Evolutionary conservation across 192 early-diverging fungal species (phyloP).

Genomic region (Oehlia diaphana): DNA sequence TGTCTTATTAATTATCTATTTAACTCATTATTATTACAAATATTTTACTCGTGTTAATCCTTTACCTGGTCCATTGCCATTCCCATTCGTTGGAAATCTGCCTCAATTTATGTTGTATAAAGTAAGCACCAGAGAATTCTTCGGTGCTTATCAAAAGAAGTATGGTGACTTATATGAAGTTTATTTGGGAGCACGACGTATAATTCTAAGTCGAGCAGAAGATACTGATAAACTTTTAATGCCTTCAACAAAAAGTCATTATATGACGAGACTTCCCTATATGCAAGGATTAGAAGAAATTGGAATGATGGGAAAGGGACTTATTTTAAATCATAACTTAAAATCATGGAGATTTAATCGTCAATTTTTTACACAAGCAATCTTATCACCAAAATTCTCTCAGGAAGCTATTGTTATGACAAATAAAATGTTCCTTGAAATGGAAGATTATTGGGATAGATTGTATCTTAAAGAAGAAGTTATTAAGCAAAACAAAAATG

Average conservation of each 20-base stretch:
- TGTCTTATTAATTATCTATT: too few species aligned
- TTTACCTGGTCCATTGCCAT: too few species aligned
- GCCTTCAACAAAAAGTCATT: constrained; percentile 13
- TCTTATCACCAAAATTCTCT: neutral
- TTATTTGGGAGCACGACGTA: neutral
- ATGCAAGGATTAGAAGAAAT: neutral
- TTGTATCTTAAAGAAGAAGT: neutral
- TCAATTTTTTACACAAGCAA: constrained; percentile 10
- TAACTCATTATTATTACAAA: too few species aligned
- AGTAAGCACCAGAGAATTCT: too few species aligned
- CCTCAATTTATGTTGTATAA: too few species aligned
- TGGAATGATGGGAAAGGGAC: neutral
- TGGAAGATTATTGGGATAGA: constrained; percentile 1
- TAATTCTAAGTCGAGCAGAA: neutral
- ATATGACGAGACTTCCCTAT: neutral
- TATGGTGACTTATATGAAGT: constrained; percentile 24
- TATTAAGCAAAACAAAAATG: neutral
- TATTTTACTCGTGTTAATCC: too few species aligned
- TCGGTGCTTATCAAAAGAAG: neutral
- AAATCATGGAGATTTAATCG: constrained; percentile 17
- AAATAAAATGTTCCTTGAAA: neutral
- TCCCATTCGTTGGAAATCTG: too few species aligned
- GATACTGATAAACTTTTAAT: neutral
- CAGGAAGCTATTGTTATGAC: neutral
- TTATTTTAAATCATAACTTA: neutral